These are phyloP conservation scores for Stagonosporopsis cucurbitacearum DNA, from an alignment of 2,329 filamentous ascomycete genomes.

Conservation along the genomic window DNA sequence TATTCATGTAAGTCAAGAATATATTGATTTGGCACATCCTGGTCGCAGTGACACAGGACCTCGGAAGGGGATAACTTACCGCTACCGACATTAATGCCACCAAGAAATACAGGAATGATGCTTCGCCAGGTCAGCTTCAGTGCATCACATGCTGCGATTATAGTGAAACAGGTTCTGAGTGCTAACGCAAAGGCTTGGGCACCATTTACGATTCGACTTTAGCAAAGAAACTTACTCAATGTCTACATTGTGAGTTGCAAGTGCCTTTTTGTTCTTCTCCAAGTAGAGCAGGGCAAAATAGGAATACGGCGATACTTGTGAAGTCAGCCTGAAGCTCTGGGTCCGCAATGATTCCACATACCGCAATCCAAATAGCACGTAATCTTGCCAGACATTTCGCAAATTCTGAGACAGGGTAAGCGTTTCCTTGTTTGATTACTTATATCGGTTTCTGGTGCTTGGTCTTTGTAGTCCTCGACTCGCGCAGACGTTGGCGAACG, in stretches of 20 bases:
- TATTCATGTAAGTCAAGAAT: constrained; percentile 31
- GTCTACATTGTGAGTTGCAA: constrained; percentile 66
- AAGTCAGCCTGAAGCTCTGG: constrained; percentile 16
- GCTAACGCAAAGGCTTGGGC: neutral
- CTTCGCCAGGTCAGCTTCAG: constrained; percentile 49
- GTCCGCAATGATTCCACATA: constrained; percentile 44
- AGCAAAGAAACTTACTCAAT: constrained; percentile 66
- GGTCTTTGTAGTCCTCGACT: neutral
- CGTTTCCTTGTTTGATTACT: neutral
- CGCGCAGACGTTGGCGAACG: neutral
- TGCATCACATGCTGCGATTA: neutral
- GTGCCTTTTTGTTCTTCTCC: constrained; percentile 59
- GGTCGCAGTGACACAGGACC: neutral
- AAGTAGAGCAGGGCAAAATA: constrained; percentile 65
- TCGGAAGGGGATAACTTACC: constrained; percentile 33
- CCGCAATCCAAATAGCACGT: constrained; percentile 72
- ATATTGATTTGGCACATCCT: neutral
- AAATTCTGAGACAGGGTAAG: neutral
- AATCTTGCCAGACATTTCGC: constrained; percentile 65
- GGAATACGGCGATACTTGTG: constrained; percentile 66
- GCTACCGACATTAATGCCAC: constrained; percentile 53
- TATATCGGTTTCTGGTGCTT: neutral
- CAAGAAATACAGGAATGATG: constrained; percentile 73
- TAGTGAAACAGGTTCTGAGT: neutral
- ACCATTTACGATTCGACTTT: neutral